Conservation (phyloP, 768 basidiomycete genomes). For the Tubosaeta sp. region DNA sequence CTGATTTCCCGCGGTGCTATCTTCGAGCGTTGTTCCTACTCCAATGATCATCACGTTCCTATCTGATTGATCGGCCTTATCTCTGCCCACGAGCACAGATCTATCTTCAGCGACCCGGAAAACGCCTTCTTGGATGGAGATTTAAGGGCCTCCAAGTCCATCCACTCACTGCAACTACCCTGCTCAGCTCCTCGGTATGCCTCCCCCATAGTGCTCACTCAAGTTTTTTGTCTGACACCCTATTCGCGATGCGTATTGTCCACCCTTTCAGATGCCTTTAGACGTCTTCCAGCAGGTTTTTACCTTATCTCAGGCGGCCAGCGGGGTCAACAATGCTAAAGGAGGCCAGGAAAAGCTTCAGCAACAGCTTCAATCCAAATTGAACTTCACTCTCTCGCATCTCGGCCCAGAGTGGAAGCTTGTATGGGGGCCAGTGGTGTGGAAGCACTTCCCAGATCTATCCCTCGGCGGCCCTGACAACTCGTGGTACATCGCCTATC, state of each 20-base stretch:
- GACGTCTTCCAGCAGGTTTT: conserved; percentile 17
- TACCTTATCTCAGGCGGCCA: conserved; percentile 6
- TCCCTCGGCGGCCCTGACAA: conserved; percentile 9
- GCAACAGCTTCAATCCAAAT: not conserved
- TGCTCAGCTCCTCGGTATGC: not conserved
- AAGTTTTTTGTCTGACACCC: not conserved
- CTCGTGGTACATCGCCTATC: conserved; percentile 12
- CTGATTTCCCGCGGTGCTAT: too few species aligned
- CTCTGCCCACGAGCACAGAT: not conserved
- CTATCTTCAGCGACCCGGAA: not conserved
- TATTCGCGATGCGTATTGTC: not conserved
- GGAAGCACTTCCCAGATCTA: conserved; percentile 7
- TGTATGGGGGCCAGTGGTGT: conserved; percentile 13
- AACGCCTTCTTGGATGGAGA: not conserved
- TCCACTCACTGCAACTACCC: not conserved
- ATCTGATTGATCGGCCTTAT: not conserved
- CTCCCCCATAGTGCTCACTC: not conserved
- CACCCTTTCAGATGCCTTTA: conserved; percentile 4
- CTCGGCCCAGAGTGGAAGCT: conserved; percentile 1
- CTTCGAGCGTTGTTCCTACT: not conserved
- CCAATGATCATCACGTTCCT: not conserved
- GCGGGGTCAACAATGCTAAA: not conserved
- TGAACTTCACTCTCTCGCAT: not conserved
- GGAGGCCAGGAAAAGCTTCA: not conserved
- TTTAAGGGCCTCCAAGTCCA: not conserved